Evolutionary conservation across 2,329 filamentous ascomycete species (phyloP).

Genomic region (Colletotrichum nymphaeae): DNA sequence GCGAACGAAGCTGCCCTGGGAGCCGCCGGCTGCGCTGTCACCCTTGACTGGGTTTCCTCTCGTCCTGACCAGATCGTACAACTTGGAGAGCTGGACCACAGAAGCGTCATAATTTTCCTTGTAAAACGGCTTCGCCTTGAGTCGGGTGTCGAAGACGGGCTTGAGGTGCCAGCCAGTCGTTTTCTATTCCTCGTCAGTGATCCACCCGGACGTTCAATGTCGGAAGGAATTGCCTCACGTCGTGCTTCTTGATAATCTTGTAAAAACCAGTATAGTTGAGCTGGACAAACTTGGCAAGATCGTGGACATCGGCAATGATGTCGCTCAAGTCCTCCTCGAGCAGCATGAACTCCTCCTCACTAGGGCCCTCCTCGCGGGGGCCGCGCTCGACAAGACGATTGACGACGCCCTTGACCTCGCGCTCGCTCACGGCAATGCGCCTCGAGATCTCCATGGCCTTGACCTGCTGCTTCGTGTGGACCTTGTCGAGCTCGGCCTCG

Average conservation of each 20-base stretch:
- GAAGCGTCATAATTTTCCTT: slow-evolving; percentile 98
- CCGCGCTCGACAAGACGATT: slow-evolving; percentile 75
- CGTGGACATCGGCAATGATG: slow-evolving; percentile 98
- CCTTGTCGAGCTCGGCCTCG: slow-evolving; percentile 94
- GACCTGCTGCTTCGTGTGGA: slow-evolving; percentile 96
- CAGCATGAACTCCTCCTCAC: slow-evolving; percentile 93
- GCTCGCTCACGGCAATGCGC: slow-evolving; percentile 87
- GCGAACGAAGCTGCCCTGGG: slow-evolving; percentile 94
- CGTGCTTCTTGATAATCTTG: slow-evolving; percentile 99
- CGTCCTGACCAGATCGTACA: slow-evolving; percentile 95
- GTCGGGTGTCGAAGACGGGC: slow-evolving; percentile 92
- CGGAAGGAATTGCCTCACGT: slow-evolving; percentile 66
- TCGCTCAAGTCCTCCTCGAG: slow-evolving; percentile 96
- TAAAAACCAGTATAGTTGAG: slow-evolving; percentile 99
- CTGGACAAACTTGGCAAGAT: slow-evolving; percentile 97
- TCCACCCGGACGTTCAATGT: neutral
- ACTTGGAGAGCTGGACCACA: slow-evolving; percentile 91
- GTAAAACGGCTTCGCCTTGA: slow-evolving; percentile 98
- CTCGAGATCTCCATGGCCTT: slow-evolving; percentile 96
- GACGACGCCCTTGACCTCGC: slow-evolving; percentile 90
- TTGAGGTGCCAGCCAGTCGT: slow-evolving; percentile 92
- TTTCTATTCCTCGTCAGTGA: slow-evolving; percentile 70
- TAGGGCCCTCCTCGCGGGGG: slow-evolving; percentile 68
- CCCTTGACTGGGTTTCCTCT: slow-evolving; percentile 92
- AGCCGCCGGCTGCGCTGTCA: slow-evolving; percentile 89